Percentiles rank a stretch among this genome's conserved stretches.
These are phyloP conservation scores for Scleromitrula shiraiana DNA, from an alignment of 2,329 filamentous ascomycete genomes.

Conservation along the genomic window DNA sequence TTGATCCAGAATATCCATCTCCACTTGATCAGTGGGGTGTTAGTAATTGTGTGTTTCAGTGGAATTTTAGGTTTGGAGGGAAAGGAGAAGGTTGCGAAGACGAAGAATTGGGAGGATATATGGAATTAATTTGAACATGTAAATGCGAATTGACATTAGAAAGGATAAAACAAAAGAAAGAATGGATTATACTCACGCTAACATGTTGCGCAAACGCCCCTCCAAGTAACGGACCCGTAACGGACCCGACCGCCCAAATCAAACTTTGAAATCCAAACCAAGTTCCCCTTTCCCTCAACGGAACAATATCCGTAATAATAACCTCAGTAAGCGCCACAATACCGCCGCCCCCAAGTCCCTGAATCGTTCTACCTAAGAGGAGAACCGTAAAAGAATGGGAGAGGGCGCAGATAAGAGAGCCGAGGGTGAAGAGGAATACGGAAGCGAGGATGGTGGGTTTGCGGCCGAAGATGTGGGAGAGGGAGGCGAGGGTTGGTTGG, in stretches of 20 bases:
- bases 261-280: slow-evolving; percentile 30
- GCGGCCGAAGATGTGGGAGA: slow-evolving; percentile 13
- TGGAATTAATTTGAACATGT: too few relatives aligned
- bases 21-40: too few relatives aligned
- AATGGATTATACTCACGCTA: too few relatives aligned
- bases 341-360: slow-evolving; percentile 44
- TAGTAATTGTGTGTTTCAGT: too few relatives aligned
- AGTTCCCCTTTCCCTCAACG: slow-evolving; percentile 18
- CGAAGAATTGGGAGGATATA: too few relatives aligned
- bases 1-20: too few relatives aligned
- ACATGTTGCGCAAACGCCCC: slow-evolving; percentile 29
- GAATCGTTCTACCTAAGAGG: slow-evolving; percentile 22
- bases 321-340: slow-evolving; percentile 21
- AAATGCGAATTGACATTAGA: too few relatives aligned
- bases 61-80: too few relatives aligned
- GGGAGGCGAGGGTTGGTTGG: slow-evolving; percentile 9
- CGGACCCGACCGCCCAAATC: slow-evolving; percentile 21
- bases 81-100: too few relatives aligned
- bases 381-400: slow-evolving; percentile 27
- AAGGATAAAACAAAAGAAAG: too few relatives aligned
- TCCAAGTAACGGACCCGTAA: slow-evolving; percentile 26
- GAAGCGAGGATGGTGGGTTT: slow-evolving; percentile 6
- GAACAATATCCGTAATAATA: slow-evolving; percentile 7
- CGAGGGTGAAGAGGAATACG: slow-evolving; percentile 28
- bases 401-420: slow-evolving; percentile 28